Conservation (phyloP, 495 filamentous ascomycete genomes). For the Jackrogersella multiformis region DNA sequence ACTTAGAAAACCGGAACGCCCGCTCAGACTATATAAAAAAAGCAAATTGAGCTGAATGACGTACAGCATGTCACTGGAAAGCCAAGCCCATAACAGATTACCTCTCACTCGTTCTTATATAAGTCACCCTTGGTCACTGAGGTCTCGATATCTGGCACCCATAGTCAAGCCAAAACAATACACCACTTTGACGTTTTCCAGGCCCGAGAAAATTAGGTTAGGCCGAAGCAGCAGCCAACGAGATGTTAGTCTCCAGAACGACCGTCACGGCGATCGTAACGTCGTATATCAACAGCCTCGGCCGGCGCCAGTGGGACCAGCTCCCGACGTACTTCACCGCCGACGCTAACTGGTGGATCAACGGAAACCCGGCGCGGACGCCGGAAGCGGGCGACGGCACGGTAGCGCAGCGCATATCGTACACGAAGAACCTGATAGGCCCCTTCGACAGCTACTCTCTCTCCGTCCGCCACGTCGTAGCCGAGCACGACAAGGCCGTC, state of each 20-base stretch:
- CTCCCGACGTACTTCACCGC: background rate
- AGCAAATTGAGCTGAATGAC: too few species aligned
- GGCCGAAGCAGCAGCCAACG: background rate
- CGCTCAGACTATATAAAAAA: too few species aligned
- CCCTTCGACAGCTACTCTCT: constrained; percentile 14
- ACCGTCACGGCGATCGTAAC: background rate
- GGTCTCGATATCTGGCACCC: too few species aligned
- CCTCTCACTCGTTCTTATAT: too few species aligned
- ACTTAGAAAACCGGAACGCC: too few species aligned
- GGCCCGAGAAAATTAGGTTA: background rate
- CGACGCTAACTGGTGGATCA: constrained; percentile 11
- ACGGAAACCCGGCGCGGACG: background rate
- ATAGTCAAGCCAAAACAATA: too few species aligned
- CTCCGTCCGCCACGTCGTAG: constrained; percentile 2
- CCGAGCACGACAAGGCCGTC: background rate
- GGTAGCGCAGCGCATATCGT: background rate
- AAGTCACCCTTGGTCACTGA: too few species aligned
- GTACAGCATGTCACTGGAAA: too few species aligned
- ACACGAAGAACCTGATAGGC: background rate
- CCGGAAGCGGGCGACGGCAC: background rate
- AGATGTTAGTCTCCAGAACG: background rate
- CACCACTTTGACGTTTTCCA: too few species aligned
- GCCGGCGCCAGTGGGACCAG: background rate
- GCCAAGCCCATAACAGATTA: too few species aligned
- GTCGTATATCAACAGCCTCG: background rate